A percentile compares a stretch with the other conserved stretches of the same genome.
Evolutionary conservation across 176 grass and related monocot species (phyloP).

Genomic region (Phragmites australis): DNA sequence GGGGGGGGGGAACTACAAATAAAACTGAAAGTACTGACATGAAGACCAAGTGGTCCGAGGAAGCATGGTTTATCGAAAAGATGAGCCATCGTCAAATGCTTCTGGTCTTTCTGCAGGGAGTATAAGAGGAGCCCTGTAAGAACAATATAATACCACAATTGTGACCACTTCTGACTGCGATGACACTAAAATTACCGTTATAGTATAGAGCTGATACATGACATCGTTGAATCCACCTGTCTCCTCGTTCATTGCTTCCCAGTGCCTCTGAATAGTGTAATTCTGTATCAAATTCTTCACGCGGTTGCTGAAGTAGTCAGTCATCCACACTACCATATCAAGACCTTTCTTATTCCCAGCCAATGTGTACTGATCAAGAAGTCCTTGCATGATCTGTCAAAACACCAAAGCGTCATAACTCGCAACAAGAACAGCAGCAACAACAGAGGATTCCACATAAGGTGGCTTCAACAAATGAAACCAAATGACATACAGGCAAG

Average conservation of each 20-base stretch:
- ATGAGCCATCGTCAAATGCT: slow-evolving; percentile 87
- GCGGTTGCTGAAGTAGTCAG: slow-evolving; percentile 76
- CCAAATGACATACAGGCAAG: not conserved
- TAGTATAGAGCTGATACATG: slow-evolving; percentile 71
- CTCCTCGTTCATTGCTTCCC: slow-evolving; percentile 81
- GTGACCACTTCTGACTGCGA: not conserved
- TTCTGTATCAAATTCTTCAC: slow-evolving; percentile 82
- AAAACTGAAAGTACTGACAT: slow-evolving; percentile 46
- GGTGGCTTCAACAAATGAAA: not conserved
- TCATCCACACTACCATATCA: slow-evolving; percentile 69
- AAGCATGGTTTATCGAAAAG: slow-evolving; percentile 96
- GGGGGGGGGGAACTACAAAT: not conserved
- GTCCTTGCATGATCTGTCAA: slow-evolving; percentile 85
- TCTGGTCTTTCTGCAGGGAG: slow-evolving; percentile 67
- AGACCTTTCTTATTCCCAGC: slow-evolving; percentile 59
- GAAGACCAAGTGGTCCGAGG: slow-evolving; percentile 76
- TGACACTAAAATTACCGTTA: slow-evolving; percentile 57
- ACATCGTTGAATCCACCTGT: slow-evolving; percentile 84
- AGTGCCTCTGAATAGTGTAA: slow-evolving; percentile 83
- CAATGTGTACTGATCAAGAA: slow-evolving; percentile 80
- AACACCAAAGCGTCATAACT: not conserved
- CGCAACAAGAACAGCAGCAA: not conserved
- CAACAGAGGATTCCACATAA: not conserved
- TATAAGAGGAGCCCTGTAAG: slow-evolving; percentile 10
- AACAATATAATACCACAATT: not conserved